These are phyloP conservation scores for Chrysosporium keratinophilum DNA, from an alignment of 2,329 filamentous ascomycete species.

Conservation along the genomic window DNA sequence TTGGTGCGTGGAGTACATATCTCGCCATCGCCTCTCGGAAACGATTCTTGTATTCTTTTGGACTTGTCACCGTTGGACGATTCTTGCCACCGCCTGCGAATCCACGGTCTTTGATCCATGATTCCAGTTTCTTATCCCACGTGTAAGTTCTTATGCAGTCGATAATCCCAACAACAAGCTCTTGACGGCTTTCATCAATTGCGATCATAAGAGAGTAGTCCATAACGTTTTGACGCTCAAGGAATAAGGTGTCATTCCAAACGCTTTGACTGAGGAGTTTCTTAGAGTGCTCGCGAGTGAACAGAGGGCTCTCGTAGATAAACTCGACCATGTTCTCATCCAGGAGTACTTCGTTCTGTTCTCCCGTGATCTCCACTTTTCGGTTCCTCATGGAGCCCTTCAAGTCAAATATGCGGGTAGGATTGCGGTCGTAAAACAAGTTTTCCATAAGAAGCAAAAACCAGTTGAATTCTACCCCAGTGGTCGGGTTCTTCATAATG, in stretches of 20 bases:
- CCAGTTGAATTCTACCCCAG: conserved; percentile 86
- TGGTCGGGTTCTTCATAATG: conserved; percentile 87
- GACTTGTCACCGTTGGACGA: conserved; percentile 88
- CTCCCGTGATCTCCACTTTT: conserved; percentile 89
- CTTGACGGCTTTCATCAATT: conserved; percentile 78
- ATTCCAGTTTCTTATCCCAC: conserved; percentile 99
- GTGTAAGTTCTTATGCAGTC: conserved; percentile 98
- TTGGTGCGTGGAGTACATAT: conserved; percentile 50
- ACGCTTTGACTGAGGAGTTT: conserved; percentile 83
- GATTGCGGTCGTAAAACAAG: conserved; percentile 86
- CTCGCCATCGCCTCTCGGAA: conserved; percentile 95
- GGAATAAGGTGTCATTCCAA: conserved; percentile 94
- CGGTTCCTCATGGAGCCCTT: conserved; percentile 98
- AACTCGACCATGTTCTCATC: conserved; percentile 99
- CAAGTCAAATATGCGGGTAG: conserved; percentile 84
- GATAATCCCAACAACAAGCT: conserved; percentile 94
- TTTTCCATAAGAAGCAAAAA: conserved; percentile 96
- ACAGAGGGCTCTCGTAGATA: conserved; percentile 93
- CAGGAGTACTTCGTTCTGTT: conserved; percentile 89
- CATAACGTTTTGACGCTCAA: conserved; percentile 95
- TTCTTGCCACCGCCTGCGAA: conserved; percentile 70
- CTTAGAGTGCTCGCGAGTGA: conserved; percentile 91
- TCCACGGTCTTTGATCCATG: conserved; percentile 96
- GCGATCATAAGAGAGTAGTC: conserved; percentile 98
- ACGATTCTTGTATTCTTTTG: conserved; percentile 92